Base-by-base conservation (phyloP, 2,329 filamentous ascomycete species). In the Exophiala alcalophila region DNA sequence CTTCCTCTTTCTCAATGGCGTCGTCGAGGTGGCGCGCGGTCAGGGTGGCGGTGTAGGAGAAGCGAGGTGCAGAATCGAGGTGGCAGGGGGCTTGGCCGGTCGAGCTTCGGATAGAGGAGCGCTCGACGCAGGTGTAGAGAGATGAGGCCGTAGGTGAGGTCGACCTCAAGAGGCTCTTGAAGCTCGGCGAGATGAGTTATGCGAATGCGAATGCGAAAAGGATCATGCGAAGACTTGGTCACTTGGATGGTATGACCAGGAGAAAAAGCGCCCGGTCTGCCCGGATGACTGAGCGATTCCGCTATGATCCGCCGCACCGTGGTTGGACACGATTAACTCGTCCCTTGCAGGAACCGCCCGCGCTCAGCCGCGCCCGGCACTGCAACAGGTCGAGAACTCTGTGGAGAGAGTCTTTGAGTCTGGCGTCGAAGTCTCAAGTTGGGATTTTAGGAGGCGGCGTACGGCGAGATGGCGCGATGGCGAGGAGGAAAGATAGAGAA, bases 261-360 rank as follows among this genome's bases (percentile, higher is more conserved):
- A 19, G 18, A 23, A 32, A 32, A 41, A 25, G 32, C 21, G 20
- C 36, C n/a, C 43, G 36, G 43, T 36, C 26, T 46, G 43, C 21
- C 30, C 36, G 43, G 37, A 37, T 46, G 40, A 45, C 25, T 31
- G 29, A 40, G 40, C 18, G 30, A 41, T 50, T 46, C 47, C 47
- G 47, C 36, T 30, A 19, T 42, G 44, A 41, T 44, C 44, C 48
- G 44, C 30, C 32, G 34, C 20, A 24, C 23, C 23, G 16, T 32
- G 45, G 37, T 49, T 46, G 49, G 45, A 31, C 23, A 28, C 32
- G 26, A 43, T 12, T 24, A 30, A 20, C 25, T 15, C 18, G 49
- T 52, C 12, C 49, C 49, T 52, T 52, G 49, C 49, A 52, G 49
- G 40, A 48, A 31, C 33, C 41, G 40, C 37, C 49, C 45, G 45